Percentiles rank a stretch among this genome's conserved stretches.
Evolutionary conservation across 1,284 basidiomycete species (phyloP).

Genomic region (Mycosarcoma mackinlayi): DNA sequence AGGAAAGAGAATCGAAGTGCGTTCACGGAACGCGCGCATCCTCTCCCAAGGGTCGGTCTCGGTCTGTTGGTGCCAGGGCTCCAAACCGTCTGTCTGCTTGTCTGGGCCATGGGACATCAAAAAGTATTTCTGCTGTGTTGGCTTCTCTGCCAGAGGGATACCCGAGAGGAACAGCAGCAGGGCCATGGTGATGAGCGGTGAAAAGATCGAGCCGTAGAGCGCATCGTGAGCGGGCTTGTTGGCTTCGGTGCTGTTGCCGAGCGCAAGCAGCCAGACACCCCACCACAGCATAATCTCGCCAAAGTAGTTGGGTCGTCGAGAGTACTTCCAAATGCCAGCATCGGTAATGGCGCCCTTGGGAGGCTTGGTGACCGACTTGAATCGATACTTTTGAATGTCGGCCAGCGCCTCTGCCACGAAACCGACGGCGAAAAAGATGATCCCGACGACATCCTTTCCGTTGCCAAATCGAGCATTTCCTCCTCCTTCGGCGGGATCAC

Average conservation of each 20-base stretch:
- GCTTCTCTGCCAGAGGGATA: constrained; percentile 79
- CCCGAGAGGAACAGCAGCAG: constrained; percentile 73
- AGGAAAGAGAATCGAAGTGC: constrained; percentile 77
- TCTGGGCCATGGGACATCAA: constrained; percentile 71
- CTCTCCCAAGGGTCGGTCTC: constrained; percentile 59
- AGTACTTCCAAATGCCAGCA: constrained; percentile 48
- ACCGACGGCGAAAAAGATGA: constrained; percentile 77
- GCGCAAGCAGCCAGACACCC: constrained; percentile 53
- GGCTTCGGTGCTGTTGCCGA: constrained; percentile 36
- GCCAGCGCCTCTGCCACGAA: constrained; percentile 75
- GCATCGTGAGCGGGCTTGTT: constrained; percentile 35
- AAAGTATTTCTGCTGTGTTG: constrained; percentile 76
- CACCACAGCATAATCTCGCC: constrained; percentile 74
- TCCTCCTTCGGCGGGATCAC: constrained; percentile 39
- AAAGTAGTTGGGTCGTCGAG: constrained; percentile 78
- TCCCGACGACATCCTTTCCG: constrained; percentile 75
- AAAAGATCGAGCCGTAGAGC: constrained; percentile 57
- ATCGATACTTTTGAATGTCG: constrained; percentile 74
- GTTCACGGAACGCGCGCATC: constrained; percentile 58
- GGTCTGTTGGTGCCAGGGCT: constrained; percentile 49
- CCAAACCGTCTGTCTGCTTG: constrained; percentile 32
- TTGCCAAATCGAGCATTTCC: constrained; percentile 48
- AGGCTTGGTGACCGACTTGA: constrained; percentile 51
- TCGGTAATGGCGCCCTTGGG: constrained; percentile 60
- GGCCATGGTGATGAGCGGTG: constrained; percentile 62